Evolutionary conservation across 352 stramenopile species (phyloP).

Genomic region (Phytophthora sp.): DNA sequence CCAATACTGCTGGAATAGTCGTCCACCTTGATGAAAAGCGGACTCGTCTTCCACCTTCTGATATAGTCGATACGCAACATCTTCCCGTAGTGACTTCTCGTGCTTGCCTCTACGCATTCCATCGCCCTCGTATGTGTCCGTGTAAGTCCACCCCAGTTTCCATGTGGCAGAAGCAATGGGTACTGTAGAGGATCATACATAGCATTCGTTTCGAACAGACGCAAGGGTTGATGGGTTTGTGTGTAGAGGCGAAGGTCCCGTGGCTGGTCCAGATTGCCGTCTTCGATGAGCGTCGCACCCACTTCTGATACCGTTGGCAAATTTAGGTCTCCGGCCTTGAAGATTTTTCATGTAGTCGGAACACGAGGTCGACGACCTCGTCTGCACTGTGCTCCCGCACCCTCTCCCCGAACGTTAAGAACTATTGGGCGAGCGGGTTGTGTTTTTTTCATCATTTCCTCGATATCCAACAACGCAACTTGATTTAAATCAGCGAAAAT

Average conservation of each 20-base stretch:
- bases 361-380: neutral
- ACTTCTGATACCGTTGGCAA: conserved; percentile 9
- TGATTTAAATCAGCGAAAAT: too few species aligned
- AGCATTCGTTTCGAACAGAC: conserved; percentile 7
- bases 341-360: neutral
- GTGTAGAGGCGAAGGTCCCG: neutral
- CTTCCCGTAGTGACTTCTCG: too few species aligned
- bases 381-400: neutral
- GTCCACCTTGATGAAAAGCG: too few species aligned
- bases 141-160: conserved; percentile 10
- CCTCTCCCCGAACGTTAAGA: conserved; percentile 4
- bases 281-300: neutral
- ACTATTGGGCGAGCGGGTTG: conserved; percentile 9
- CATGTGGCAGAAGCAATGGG: conserved; percentile 4
- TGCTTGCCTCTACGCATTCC: too few species aligned
- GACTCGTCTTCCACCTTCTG: too few species aligned
- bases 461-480: conserved; percentile 3
- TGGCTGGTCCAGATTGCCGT: neutral
- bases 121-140: neutral
- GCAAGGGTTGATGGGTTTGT: neutral
- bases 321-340: conserved; percentile 7
- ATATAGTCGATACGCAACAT: too few species aligned
- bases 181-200: conserved; percentile 14
- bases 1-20: too few species aligned
- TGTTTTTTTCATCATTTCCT: conserved; percentile 26